These are phyloP conservation scores for Cerioporus squamosus DNA, from an alignment of 1,284 basidiomycete species.

Conservation along the genomic window DNA sequence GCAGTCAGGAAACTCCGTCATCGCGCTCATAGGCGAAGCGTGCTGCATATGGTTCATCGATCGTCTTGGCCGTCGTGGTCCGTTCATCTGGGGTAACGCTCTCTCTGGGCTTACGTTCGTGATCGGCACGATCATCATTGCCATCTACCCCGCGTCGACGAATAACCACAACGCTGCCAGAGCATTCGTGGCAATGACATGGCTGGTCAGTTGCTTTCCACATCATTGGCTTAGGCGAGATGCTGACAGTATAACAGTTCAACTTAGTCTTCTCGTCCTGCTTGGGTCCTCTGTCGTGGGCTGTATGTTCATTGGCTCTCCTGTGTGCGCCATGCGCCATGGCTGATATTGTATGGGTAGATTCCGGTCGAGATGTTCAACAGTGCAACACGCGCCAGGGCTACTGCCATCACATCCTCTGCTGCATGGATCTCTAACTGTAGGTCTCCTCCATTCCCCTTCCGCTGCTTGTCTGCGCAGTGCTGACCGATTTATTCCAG, in stretches of 20 bases:
- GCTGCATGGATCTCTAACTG: constrained; percentile 57
- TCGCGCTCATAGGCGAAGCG: constrained; percentile 60
- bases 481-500: constrained; percentile 11
- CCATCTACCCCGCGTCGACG: constrained; percentile 50
- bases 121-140: constrained; percentile 56
- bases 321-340: neutral
- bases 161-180: constrained; percentile 38
- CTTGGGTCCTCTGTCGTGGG: constrained; percentile 58
- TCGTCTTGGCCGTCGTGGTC: constrained; percentile 53
- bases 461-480: neutral
- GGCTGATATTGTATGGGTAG: constrained; percentile 22
- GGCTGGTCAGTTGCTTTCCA: constrained; percentile 31
- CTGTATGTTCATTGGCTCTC: constrained; percentile 24
- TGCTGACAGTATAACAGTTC: constrained; percentile 44
- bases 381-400: constrained; percentile 63
- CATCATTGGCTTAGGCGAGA: neutral
- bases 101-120: constrained; percentile 56
- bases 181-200: constrained; percentile 33
- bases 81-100: constrained; percentile 59
- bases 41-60: constrained; percentile 64
- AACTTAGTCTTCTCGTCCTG: constrained; percentile 60
- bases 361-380: constrained; percentile 53
- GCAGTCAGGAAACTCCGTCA: constrained; percentile 64
- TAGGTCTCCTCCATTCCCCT: constrained; percentile 3
- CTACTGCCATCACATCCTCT: constrained; percentile 59